Conservation (phyloP, 371 early-diverging fungal genomes). For the Lichtheimia ornata region DNA sequence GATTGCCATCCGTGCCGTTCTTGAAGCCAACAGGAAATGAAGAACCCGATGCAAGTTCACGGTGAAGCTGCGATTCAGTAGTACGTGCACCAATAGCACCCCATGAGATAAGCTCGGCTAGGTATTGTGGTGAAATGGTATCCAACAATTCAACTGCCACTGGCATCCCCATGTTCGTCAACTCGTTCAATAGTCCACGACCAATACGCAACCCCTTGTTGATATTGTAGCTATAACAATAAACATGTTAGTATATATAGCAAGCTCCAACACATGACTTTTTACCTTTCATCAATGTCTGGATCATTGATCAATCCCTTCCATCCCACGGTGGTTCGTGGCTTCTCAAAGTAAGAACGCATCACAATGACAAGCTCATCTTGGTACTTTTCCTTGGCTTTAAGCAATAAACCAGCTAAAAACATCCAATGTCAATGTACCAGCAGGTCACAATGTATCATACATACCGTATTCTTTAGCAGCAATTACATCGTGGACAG, state of each 20-base stretch:
- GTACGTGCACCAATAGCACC: constrained; percentile 96
- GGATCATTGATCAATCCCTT: constrained; percentile 95
- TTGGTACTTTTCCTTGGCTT: constrained; percentile 41
- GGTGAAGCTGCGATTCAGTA: constrained; percentile 90
- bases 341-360: constrained; percentile 95
- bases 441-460: too few relatives aligned
- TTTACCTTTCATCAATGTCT: constrained; percentile 72
- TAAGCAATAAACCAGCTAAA: constrained; percentile 29
- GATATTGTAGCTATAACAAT: constrained; percentile 68
- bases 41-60: constrained; percentile 93
- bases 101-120: constrained; percentile 92
- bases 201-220: constrained; percentile 90
- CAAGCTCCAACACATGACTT: not conserved
- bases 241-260: not conserved
- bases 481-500: constrained; percentile 88
- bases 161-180: constrained; percentile 85
- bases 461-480: constrained; percentile 77
- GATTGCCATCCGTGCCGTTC: constrained; percentile 91
- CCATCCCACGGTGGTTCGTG: constrained; percentile 94
- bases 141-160: constrained; percentile 90
- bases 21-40: constrained; percentile 96
- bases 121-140: constrained; percentile 92
- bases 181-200: constrained; percentile 69
- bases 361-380: constrained; percentile 82
- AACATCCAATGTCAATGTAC: not conserved